A percentile compares a stretch with the other conserved stretches of the same genome.
Evolutionary conservation across 2,329 filamentous ascomycete genomes (phyloP).

Genomic region (Penicillium hordei): DNA sequence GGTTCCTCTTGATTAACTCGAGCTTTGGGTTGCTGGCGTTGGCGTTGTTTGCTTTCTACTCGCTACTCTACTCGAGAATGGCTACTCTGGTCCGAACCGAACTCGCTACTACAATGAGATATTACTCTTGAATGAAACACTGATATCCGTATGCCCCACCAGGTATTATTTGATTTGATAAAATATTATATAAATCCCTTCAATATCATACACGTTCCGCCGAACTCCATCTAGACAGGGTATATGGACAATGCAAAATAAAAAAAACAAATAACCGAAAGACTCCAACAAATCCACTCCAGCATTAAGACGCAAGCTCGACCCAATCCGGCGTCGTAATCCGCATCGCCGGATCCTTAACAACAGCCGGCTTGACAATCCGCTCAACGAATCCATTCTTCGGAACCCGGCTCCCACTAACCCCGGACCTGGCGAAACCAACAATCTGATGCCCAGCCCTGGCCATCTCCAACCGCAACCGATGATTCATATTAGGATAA

Average conservation of each 20-base stretch:
- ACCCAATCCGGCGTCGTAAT: slow-evolving; percentile 37
- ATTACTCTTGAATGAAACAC: too few species aligned
- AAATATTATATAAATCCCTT: neutral
- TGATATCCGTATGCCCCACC: neutral
- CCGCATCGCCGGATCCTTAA: slow-evolving; percentile 39
- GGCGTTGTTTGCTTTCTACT: neutral
- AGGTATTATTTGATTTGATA: neutral
- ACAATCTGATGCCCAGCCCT: slow-evolving; percentile 46
- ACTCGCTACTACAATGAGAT: too few species aligned
- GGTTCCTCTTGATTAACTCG: neutral
- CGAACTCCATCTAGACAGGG: slow-evolving; percentile 21
- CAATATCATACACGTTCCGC: slow-evolving; percentile 1
- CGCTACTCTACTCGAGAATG: too few species aligned
- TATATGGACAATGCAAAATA: slow-evolving; percentile 15
- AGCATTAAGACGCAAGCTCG: slow-evolving; percentile 17
- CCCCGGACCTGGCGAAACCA: slow-evolving; percentile 40
- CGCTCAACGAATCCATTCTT: slow-evolving; percentile 43
- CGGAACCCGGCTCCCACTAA: slow-evolving; percentile 41
- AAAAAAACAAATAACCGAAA: neutral
- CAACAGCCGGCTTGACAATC: slow-evolving; percentile 39
- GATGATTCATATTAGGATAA: slow-evolving; percentile 41
- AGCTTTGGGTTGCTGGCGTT: neutral
- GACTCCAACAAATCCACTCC: slow-evolving; percentile 2
- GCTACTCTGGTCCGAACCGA: too few species aligned
- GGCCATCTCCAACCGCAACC: slow-evolving; percentile 46